Evolutionary conservation across 2,329 filamentous ascomycete genomes (phyloP).

Genomic region (Graphilbum sp.): DNA sequence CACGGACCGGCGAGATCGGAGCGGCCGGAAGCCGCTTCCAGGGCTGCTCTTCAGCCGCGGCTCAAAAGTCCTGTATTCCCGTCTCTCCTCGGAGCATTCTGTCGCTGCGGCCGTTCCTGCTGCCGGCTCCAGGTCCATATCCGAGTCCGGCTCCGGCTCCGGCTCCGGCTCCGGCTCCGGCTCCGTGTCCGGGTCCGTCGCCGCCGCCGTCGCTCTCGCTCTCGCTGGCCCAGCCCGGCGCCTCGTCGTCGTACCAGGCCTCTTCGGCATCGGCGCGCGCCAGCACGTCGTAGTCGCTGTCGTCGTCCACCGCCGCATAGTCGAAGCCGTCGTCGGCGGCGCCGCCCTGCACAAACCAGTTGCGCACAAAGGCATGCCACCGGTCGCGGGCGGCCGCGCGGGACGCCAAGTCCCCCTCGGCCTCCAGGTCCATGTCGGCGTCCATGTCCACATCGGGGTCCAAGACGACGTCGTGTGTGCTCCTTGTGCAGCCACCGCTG

Average conservation of each 20-base stretch:
- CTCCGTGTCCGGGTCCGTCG: no score
- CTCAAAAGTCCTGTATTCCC: constrained; percentile 55
- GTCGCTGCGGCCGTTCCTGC: no score
- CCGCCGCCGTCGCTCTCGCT: constrained; percentile 18
- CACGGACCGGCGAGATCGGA: no score
- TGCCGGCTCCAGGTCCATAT: no score
- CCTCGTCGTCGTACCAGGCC: constrained; percentile 65
- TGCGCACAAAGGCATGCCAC: constrained; percentile 57
- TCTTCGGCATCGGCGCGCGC: constrained; percentile 50
- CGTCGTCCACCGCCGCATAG: constrained; percentile 52
- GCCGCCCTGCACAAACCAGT: constrained; percentile 57
- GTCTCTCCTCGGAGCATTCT: constrained; percentile 39
- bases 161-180: no score
- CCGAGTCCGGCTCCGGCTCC: no score
- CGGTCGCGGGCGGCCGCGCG: constrained; percentile 50
- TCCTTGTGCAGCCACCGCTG: no score
- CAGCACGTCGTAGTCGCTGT: constrained; percentile 53
- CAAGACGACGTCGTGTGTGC: neutral
- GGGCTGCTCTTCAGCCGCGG: no score
- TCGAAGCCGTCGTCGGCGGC: constrained; percentile 56
- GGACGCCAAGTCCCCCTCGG: constrained; percentile 12
- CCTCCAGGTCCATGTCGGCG: constrained; percentile 17
- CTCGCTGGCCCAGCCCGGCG: constrained; percentile 46
- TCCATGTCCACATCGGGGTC: neutral
- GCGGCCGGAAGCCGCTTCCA: no score